Conservation (phyloP, 768 basidiomycete species). For the Russula sp. region DNA sequence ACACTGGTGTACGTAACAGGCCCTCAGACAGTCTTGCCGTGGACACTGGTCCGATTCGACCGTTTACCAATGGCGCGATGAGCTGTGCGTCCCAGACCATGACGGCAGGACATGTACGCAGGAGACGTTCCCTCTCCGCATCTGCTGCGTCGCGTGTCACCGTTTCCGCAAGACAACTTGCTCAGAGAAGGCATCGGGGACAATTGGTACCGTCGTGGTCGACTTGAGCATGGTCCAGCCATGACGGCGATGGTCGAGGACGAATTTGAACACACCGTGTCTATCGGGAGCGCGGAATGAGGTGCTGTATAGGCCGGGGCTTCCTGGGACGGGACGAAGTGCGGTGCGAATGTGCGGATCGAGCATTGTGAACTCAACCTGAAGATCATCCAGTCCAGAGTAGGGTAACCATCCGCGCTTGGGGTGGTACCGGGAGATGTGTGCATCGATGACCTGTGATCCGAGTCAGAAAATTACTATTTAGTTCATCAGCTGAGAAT, state of each 20-base stretch:
- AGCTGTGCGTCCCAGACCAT: no score
- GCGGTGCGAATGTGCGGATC: constrained; percentile 92
- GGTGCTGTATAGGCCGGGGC: constrained; percentile 70
- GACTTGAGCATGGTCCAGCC: constrained; percentile 77
- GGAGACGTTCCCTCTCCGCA: no score
- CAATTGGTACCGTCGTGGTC: constrained; percentile 76
- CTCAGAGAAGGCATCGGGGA: no score
- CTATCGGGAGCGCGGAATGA: constrained; percentile 90
- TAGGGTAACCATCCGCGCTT: constrained; percentile 65
- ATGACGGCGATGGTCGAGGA: constrained; percentile 78
- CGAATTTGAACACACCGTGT: constrained; percentile 97
- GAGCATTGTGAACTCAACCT: constrained; percentile 97
- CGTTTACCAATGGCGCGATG: no score
- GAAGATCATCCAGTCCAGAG: constrained; percentile 73
- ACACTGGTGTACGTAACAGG: no score
- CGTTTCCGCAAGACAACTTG: no score
- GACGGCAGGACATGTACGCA: no score
- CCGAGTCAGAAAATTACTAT: constrained; percentile 5
- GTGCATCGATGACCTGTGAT: constrained; percentile 64
- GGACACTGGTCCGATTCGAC: no score
- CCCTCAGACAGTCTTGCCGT: no score
- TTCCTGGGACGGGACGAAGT: constrained; percentile 54
- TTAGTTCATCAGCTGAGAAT: background rate
- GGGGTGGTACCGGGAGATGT: constrained; percentile 67
- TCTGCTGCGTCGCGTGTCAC: no score